phyloP scores from a whole-genome alignment of 2,329 filamentous ascomycete genomes.

The Tolypocladium paradoxum region DNA sequence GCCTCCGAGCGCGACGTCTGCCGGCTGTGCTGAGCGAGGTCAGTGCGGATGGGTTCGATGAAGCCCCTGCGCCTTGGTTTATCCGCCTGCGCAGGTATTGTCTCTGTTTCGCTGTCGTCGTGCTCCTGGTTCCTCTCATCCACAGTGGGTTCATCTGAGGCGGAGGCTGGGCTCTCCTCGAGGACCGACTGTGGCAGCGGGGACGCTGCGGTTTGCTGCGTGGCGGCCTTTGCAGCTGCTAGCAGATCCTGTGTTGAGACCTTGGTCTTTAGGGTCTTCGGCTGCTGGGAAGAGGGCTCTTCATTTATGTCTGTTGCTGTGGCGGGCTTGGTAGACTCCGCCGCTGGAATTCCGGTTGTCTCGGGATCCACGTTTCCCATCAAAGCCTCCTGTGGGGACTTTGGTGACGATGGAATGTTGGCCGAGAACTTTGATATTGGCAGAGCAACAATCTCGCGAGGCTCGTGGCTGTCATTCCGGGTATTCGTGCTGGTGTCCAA shows the following conservation, averaged over 20 bases:
- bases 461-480: slow-evolving; percentile 4
- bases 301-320: slow-evolving; percentile 7
- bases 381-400: slow-evolving; percentile 3
- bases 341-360: slow-evolving; percentile 8
- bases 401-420: slow-evolving; percentile 8
- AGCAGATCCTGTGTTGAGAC: slow-evolving; percentile 17
- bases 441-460: neutral
- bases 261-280: slow-evolving; percentile 4
- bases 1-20: slow-evolving; percentile 23
- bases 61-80: slow-evolving; percentile 21
- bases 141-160: neutral
- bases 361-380: slow-evolving; percentile 6
- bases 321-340: slow-evolving; percentile 2
- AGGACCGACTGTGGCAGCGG: slow-evolving; percentile 1
- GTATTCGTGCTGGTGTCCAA: neutral
- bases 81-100: slow-evolving; percentile 15
- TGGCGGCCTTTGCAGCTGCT: slow-evolving; percentile 9
- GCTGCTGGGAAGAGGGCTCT: slow-evolving; percentile 8
- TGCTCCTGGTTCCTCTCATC: neutral
- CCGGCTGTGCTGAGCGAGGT: slow-evolving; percentile 22
- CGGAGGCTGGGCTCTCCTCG: neutral
- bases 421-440: slow-evolving; percentile 10
- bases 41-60: slow-evolving; percentile 46
- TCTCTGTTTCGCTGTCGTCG: slow-evolving; percentile 14
- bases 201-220: slow-evolving; percentile 4